These are phyloP conservation scores for Phascolomyces articulosus DNA, from an alignment of 371 early-diverging fungal species.

Conservation along the genomic window DNA sequence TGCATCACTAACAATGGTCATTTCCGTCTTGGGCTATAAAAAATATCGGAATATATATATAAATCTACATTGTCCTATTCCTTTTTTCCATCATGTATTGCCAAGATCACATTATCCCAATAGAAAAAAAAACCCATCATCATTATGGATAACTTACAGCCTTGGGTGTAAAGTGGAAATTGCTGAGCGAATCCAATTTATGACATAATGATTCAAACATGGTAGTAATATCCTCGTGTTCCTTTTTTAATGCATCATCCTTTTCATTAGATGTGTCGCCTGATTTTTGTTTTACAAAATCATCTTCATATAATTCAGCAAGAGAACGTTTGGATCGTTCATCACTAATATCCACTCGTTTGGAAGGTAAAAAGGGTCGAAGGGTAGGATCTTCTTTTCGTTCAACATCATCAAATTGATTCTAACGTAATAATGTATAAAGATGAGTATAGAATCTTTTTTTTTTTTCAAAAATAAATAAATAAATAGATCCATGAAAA, in stretches of 20 bases:
- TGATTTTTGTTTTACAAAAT: conserved; percentile 72
- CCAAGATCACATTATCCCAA: too few species aligned
- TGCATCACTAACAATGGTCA: conserved; percentile 78
- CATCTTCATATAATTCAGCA: conserved; percentile 91
- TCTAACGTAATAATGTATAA: conserved; percentile 17
- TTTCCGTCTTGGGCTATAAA: conserved; percentile 65
- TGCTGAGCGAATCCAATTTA: conserved; percentile 89
- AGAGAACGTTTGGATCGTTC: conserved; percentile 85
- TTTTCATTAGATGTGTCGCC: conserved; percentile 67
- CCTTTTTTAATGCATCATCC: conserved; percentile 72
- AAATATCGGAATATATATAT: neutral
- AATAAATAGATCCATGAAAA: neutral
- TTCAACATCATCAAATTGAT: conserved; percentile 90
- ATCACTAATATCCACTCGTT: conserved; percentile 79
- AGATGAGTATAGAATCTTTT: neutral
- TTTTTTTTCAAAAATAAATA: too few species aligned
- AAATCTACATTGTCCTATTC: too few species aligned
- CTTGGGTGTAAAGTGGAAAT: conserved; percentile 92
- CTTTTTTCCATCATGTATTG: too few species aligned
- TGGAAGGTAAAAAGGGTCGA: conserved; percentile 80
- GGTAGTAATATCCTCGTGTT: conserved; percentile 80
- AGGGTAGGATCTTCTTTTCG: conserved; percentile 76
- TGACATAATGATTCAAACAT: conserved; percentile 76
- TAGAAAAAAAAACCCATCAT: conserved; percentile 13
- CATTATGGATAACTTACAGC: conserved; percentile 28